These are phyloP conservation scores for Iberis pinnata DNA, from an alignment of 345 rosid species.

Conservation along the genomic window DNA sequence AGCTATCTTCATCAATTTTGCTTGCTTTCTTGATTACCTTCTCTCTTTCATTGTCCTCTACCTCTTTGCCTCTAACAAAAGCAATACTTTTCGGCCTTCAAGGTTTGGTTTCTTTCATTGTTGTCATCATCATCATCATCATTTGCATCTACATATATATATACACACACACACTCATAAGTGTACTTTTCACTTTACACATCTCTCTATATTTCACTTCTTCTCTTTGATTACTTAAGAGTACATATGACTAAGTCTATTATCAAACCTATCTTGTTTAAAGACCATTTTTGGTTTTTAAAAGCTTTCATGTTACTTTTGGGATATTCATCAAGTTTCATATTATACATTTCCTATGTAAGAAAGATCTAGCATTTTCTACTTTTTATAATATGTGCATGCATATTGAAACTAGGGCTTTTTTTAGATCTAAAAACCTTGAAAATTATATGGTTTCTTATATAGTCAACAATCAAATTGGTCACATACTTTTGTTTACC, in stretches of 20 bases:
- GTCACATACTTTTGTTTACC: too few species aligned
- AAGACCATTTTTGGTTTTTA: background rate
- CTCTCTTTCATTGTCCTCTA: constrained; percentile 37
- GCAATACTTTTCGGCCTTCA: constrained; percentile 31
- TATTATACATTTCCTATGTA: constrained; percentile 6
- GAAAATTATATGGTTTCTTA: background rate
- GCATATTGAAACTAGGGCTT: constrained; percentile 23
- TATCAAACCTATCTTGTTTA: constrained; percentile 6
- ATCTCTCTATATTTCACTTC: constrained; percentile 19
- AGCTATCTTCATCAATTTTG: constrained; percentile 38
- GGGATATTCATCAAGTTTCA: constrained; percentile 10
- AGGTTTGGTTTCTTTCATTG: constrained; percentile 36
- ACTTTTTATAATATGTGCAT: constrained; percentile 19
- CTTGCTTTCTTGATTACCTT: constrained; percentile 20
- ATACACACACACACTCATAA: background rate
- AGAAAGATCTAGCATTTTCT: constrained; percentile 7
- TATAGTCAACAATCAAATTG: background rate
- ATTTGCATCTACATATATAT: constrained; percentile 5
- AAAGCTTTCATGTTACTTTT: constrained; percentile 9
- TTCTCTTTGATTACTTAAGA: constrained; percentile 22
- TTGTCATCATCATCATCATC: constrained; percentile 19
- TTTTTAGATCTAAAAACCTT: constrained; percentile 10
- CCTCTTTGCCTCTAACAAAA: constrained; percentile 33
- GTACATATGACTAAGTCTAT: constrained; percentile 18
- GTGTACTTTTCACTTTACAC: constrained; percentile 12